Evolutionary conservation across 108 stramenopile species (phyloP), one percentile per base, ranked within the genome.

Genomic region (Pseudonitzschia multiseries): DNA sequence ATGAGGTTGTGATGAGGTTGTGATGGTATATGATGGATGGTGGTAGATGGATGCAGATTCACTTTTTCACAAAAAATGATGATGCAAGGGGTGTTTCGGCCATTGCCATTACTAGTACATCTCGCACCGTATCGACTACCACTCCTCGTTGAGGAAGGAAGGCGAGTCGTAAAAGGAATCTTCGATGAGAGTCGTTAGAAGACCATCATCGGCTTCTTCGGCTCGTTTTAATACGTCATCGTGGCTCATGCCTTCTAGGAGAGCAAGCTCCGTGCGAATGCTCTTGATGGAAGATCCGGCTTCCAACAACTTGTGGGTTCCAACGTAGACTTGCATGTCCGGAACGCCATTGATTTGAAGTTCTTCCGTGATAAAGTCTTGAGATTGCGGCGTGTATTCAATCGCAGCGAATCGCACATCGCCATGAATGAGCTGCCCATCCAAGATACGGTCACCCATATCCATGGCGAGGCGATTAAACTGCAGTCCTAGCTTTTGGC

Each of bases 101-200:
- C n/a, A n/a, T n/a, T n/a, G n/a, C n/a, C n/a, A n/a, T n/a, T n/a
- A n/a, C n/a, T n/a, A n/a, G n/a, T n/a, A n/a, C n/a, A n/a, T n/a
- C n/a, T n/a, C n/a, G n/a, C n/a, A n/a, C 8, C 42, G 42, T 42
- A 10, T 10, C 42, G 8, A 21, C 27, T 76, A 76, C 75, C 75
- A 76, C 32, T 76, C 75, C 29, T 76, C 75, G 41, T 69, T 68
- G 44, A 76, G 46, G 60, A 76, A 76, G 65, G 64, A 63, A 8
- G 75, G 68, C 9, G 26, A 51, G 61, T 77, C 76, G 32, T 46
- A 77, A 44, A 77, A 65, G 51, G 43, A 68, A 46, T 77, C 76
- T 71, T 77, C 76, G 33, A 70, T 65, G 24, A 69, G 69, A 57
- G 20, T n/a, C 27, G 41, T 22, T 24, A 77, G 44, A 28, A 77